phyloP scores from a whole-genome alignment of 768 basidiomycete genomes.

The Termitomyces sp. region DNA sequence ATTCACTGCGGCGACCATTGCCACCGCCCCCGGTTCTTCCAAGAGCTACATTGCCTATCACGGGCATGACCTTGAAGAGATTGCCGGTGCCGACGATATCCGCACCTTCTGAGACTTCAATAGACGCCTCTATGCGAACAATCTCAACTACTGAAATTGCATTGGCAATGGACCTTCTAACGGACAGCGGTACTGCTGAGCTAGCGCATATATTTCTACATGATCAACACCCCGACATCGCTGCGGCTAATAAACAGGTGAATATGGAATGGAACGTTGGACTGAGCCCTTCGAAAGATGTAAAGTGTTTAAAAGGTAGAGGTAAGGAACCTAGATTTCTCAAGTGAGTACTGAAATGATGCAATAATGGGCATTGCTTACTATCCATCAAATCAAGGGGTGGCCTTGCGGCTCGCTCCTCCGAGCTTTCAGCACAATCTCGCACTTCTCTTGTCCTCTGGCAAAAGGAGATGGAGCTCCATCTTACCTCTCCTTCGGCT shows the following conservation, averaged over 20 bases:
- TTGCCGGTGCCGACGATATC: slow-evolving; percentile 22
- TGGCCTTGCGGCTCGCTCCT: slow-evolving; percentile 48
- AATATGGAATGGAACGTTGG: slow-evolving; percentile 43
- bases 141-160: slow-evolving; percentile 51
- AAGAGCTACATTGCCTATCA: slow-evolving; percentile 11
- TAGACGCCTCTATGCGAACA: slow-evolving; percentile 35
- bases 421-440: slow-evolving; percentile 33
- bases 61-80: slow-evolving; percentile 12
- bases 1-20: slow-evolving; percentile 1
- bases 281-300: slow-evolving; percentile 50
- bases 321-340: slow-evolving; percentile 33
- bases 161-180: slow-evolving; percentile 43
- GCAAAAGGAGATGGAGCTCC: slow-evolving; percentile 39
- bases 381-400: slow-evolving; percentile 29
- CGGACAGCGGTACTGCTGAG: slow-evolving; percentile 44
- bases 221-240: slow-evolving; percentile 35
- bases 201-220: slow-evolving; percentile 48
- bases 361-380: neutral
- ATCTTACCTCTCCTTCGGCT: slow-evolving; percentile 23
- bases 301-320: slow-evolving; percentile 27
- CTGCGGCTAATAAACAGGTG: slow-evolving; percentile 19
- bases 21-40: slow-evolving; percentile 9
- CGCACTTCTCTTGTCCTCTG: slow-evolving; percentile 45
- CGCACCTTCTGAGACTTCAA: slow-evolving; percentile 13
- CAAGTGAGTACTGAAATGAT: slow-evolving; percentile 31